Conservation (phyloP, 129 eudicot genomes). For the Silybum marianum region DNA sequence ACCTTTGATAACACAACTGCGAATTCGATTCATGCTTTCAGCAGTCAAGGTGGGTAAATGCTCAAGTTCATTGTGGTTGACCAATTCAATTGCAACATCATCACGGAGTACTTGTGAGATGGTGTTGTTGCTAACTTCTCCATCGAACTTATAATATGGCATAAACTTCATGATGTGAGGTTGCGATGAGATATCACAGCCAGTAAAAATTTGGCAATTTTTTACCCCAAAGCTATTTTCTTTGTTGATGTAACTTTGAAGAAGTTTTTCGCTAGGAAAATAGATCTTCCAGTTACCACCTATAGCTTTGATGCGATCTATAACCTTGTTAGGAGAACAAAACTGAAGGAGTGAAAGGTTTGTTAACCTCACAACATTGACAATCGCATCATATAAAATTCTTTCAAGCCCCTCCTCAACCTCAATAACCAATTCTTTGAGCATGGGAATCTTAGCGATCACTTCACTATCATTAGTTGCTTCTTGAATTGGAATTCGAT, state of each 20-base stretch:
- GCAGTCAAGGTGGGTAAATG: constrained; percentile 20
- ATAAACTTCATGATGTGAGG: constrained; percentile 23
- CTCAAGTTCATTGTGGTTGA: constrained; percentile 27
- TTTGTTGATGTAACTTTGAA: constrained; percentile 7
- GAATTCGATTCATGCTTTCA: constrained; percentile 17
- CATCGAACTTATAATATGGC: constrained; percentile 21
- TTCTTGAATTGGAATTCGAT: background rate
- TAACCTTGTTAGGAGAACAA: constrained; percentile 19
- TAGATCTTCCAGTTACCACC: background rate
- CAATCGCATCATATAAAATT: constrained; percentile 4
- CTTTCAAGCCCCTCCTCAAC: constrained; percentile 7
- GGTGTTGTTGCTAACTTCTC: constrained; percentile 16
- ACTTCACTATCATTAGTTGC: constrained; percentile 2
- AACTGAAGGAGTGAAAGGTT: constrained; percentile 20
- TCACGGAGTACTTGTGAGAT: constrained; percentile 11
- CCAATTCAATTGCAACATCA: constrained; percentile 28
- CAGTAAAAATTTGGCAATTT: constrained; percentile 19
- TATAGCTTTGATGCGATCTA: constrained; percentile 21
- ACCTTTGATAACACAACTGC: constrained; percentile 22
- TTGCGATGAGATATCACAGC: constrained; percentile 17
- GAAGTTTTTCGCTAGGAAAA: constrained; percentile 16
- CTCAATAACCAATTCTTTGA: constrained; percentile 31
- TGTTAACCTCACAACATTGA: background rate
- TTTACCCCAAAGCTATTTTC: background rate
- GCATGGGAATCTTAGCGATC: constrained; percentile 10